These are phyloP conservation scores for Cutaneotrichosporon cavernicola DNA, from an alignment of 1,284 basidiomycete species.

Conservation along the genomic window DNA sequence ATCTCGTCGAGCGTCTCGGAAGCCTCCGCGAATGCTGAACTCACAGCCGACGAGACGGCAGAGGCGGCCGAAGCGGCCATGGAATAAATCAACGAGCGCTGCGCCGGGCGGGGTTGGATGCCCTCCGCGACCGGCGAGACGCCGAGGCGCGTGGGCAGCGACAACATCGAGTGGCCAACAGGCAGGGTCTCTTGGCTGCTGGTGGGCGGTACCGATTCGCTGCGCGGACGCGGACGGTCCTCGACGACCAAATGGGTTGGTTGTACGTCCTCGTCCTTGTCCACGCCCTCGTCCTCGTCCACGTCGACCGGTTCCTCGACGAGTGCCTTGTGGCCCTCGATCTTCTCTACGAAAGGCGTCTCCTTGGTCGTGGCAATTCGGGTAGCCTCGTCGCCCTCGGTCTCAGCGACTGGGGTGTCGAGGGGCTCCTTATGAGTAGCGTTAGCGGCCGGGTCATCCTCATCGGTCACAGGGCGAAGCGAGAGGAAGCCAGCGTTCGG, in stretches of 20 bases:
- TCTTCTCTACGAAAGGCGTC: neutral
- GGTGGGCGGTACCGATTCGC: neutral
- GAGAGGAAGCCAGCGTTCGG: slow-evolving; percentile 2
- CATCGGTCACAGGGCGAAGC: neutral
- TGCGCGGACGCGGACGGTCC: neutral
- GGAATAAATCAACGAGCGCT: slow-evolving; percentile 1
- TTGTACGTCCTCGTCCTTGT: neutral
- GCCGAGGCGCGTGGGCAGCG: neutral
- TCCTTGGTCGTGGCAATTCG: neutral
- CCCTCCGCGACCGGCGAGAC: neutral
- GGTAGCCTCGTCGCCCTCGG: neutral
- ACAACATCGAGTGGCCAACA: neutral
- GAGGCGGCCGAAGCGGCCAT: slow-evolving; percentile 9
- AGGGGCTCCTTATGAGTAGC: neutral
- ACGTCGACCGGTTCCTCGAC: neutral
- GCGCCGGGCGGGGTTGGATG: neutral
- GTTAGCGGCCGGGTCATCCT: neutral
- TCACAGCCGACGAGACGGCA: slow-evolving; percentile 11
- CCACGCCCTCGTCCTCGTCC: neutral
- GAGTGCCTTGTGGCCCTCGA: neutral
- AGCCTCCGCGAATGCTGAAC: slow-evolving; percentile 12
- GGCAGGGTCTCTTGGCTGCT: neutral
- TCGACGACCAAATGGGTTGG: neutral
- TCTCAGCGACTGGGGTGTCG: neutral
- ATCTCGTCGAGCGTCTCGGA: slow-evolving; percentile 14